Evolutionary conservation across 306 rosid genomes (phyloP), one percentile per base, ranked within the genome.

Genomic region (Prunus mongolica): DNA sequence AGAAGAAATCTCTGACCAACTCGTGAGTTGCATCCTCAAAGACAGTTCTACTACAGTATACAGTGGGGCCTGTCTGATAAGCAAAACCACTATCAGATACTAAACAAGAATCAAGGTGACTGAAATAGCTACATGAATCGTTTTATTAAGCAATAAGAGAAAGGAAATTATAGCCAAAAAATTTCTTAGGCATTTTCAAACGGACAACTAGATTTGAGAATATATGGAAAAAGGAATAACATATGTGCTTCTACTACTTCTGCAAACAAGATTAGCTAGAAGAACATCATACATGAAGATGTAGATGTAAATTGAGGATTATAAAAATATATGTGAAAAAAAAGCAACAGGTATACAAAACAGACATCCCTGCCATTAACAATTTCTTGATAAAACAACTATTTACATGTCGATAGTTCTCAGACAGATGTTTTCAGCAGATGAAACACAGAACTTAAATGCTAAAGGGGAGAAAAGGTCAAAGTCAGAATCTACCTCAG

Each of bases 1-100:
- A 96, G 78, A 96, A 96, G 86, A 96, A 96, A 85, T 96, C 99
- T 84, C 98, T 89, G 22, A 96, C 99, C 87, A 96, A 67, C 87
- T 96, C 99, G 2, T 96, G 93, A 38, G 89, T 87, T 57, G 96
- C 98, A 75, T 96, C 99, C 86, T 96, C 98, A 81, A 92, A 96
- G 58, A 92, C 87, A 65, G 97, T 96, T 89, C 86, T 91, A 77
- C 93, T 96, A 16, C 96, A 89, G 84, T 96, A 96, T 78, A 91
- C 78, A 72, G 93, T 91, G 50, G 97, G 90, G 55, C 97, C 93
- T 65, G 87, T 79, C 99, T 96, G 96, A 76, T 84, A 76, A 85
- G 38, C 51, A 79, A 45, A 78, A 76, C 69, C 80, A 80, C 67
- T 49, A 72, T 88, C 65, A 90, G 76, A 67, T 74, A 64, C 49